A percentile compares a stretch with the other conserved stretches of the same genome.
Evolutionary conservation across 257 asterid species (phyloP).

Genomic region (Nicotiana knightiana): DNA sequence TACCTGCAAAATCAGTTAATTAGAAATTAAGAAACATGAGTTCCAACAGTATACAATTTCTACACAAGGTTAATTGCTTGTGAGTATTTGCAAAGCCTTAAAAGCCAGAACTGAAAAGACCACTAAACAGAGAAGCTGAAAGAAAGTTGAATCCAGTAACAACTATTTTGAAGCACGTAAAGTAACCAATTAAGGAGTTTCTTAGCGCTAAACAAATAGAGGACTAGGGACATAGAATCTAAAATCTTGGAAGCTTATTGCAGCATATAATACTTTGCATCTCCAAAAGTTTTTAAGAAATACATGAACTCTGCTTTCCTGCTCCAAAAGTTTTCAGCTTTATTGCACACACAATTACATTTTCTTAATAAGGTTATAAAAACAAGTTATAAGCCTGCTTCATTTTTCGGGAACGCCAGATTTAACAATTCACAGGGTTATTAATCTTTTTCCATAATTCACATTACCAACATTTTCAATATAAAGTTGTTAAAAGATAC

Average conservation of each 20-base stretch:
- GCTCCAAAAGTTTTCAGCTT: background rate
- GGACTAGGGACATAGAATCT: background rate
- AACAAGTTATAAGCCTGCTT: background rate
- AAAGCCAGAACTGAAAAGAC: background rate
- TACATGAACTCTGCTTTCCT: background rate
- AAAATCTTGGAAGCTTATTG: background rate
- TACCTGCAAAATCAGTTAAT: slow-evolving; percentile 52
- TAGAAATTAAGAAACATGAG: background rate
- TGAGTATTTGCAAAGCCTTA: background rate
- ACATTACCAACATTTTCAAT: background rate
- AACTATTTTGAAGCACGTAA: background rate
- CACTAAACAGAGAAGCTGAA: background rate
- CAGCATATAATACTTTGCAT: background rate
- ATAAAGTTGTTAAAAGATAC: background rate
- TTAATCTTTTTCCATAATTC: background rate
- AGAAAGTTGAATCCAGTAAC: background rate
- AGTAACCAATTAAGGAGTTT: background rate
- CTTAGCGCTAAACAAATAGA: background rate
- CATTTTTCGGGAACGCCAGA: background rate
- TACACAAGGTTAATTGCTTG: background rate
- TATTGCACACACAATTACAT: background rate
- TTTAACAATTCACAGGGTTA: background rate
- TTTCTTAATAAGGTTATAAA: background rate
- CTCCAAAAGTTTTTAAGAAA: background rate
- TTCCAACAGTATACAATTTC: background rate